Evolutionary conservation across 768 basidiomycete species (phyloP).

Genomic region (Calvatia gigantea): DNA sequence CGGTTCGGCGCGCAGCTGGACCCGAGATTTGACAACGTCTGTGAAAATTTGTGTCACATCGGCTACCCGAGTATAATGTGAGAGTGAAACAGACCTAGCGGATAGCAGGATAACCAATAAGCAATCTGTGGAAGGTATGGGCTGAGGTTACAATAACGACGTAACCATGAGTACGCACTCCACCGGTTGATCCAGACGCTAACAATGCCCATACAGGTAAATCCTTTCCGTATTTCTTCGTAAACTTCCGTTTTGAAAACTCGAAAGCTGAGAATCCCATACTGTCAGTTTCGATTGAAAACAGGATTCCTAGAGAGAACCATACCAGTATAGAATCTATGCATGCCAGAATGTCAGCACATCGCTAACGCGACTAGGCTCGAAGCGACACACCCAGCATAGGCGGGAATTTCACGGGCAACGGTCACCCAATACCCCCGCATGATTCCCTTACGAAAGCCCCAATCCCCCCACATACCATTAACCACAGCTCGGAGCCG

Average conservation of each 20-base stretch:
- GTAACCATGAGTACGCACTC: slow-evolving; percentile 43
- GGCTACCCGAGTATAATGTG: neutral
- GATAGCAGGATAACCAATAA: slow-evolving; percentile 95
- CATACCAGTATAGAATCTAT: slow-evolving; percentile 67
- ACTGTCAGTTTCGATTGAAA: neutral
- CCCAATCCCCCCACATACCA: slow-evolving; percentile 88
- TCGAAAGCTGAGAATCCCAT: slow-evolving; percentile 66
- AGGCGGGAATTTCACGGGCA: slow-evolving; percentile 92
- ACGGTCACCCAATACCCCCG: slow-evolving; percentile 98
- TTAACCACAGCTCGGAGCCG: slow-evolving; percentile 63
- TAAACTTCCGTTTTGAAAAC: slow-evolving; percentile 78
- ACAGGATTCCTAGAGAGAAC: neutral
- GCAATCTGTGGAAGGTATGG: slow-evolving; percentile 46
- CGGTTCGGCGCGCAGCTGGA: slow-evolving; percentile 76
- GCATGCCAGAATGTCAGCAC: neutral
- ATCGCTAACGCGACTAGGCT: neutral
- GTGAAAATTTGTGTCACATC: neutral
- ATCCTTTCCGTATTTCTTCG: slow-evolving; percentile 55
- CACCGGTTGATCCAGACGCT: slow-evolving; percentile 79
- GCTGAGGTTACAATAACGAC: slow-evolving; percentile 6
- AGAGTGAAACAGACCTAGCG: slow-evolving; percentile 51
- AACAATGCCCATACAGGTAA: slow-evolving; percentile 85
- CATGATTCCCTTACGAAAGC: slow-evolving; percentile 88
- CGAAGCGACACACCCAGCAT: slow-evolving; percentile 60
- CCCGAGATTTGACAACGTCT: slow-evolving; percentile 91